Base-by-base conservation (phyloP, 495 filamentous ascomycete species). In the Chaetomium cochliodes region DNA sequence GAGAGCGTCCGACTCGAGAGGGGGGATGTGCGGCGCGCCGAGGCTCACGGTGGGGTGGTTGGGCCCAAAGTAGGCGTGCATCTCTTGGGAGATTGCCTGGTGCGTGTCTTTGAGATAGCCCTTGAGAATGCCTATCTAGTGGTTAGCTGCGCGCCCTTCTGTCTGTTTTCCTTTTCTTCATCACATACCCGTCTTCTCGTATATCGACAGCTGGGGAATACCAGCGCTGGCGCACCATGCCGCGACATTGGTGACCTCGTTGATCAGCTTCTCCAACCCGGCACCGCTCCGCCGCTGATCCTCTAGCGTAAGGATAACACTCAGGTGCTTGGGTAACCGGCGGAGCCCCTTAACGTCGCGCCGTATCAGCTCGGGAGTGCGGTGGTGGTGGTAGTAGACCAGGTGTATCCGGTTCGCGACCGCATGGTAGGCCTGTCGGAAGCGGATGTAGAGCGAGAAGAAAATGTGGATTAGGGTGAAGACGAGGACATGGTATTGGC, bases 151-250 rank as follows among this genome's bases (percentile, higher is more conserved):
- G n/a, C 7, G 9, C 37, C 25, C 1, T 49, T 23, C 6, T n/a
- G 30, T 1, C 28, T 20, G 23, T 28, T 37, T 37, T 37, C 33
- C 9, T 37, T 37, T 8, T 20, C n/a, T 37, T 8, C 20, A 11
- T 25, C 22, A 69, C 81, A 58, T 82, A 96, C 93, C 94, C 57
- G 86, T 94, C 74, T 85, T 87, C 74, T 98, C 96, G 72, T 98
- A 98, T 12, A 98, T 83, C 62, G 90, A 96, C 62, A 98, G 77
- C 70, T 87, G 82, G 18, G 87, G 85, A 69, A 98, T 96, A 4
- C 92, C 92, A 18, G 90, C 87, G 69, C 91, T 89, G 7, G 92
- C 86, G 75, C 88, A 92, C 94, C 94, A 98, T 37, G 93, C 93
- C 12, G 89, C 86, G 62, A 98, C 82, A 67, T 98, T 93, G 23